Evolutionary conservation across 495 filamentous ascomycete species (phyloP).

Genomic region (Penicillium chermesinum): DNA sequence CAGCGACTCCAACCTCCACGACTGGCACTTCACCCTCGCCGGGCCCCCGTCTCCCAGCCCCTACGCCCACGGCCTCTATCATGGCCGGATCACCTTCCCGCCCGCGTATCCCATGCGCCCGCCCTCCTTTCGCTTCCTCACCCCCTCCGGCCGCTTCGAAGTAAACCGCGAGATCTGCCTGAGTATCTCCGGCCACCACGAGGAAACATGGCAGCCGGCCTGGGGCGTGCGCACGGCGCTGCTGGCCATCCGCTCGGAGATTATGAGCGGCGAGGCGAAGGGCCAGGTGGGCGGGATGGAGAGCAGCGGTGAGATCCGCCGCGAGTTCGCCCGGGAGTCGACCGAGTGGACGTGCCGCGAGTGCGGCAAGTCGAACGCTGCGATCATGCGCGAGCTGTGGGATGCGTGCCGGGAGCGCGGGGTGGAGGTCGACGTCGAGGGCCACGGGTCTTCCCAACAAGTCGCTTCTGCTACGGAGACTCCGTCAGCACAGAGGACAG

Average conservation of each 20-base stretch:
- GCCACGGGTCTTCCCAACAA: background rate
- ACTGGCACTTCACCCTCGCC: constrained; percentile 98
- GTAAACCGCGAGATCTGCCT: constrained; percentile 96
- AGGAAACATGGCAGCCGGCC: constrained; percentile 97
- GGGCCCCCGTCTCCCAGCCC: constrained; percentile 78
- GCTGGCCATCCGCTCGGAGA: constrained; percentile 45
- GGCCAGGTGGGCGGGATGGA: constrained; percentile 89
- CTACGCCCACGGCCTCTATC: constrained; percentile 80
- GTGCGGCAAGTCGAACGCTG: constrained; percentile 62
- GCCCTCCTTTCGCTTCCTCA: constrained; percentile 90
- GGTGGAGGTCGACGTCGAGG: constrained; percentile 36
- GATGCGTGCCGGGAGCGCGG: constrained; percentile 50
- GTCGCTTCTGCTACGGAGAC: background rate
- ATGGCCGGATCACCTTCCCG: constrained; percentile 90
- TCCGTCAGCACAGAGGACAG: background rate
- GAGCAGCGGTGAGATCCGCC: constrained; percentile 55
- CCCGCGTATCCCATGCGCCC: constrained; percentile 83
- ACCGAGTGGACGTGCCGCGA: constrained; percentile 56
- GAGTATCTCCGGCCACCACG: constrained; percentile 87
- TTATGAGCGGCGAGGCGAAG: constrained; percentile 48
- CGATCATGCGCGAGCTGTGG: constrained; percentile 65
- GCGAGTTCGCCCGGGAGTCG: constrained; percentile 60
- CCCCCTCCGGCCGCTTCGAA: constrained; percentile 89
- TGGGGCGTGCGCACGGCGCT: constrained; percentile 78
- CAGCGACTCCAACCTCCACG: constrained; percentile 79